phyloP scores from a whole-genome alignment of 345 rosid genomes.

The Lepidium sativum region DNA sequence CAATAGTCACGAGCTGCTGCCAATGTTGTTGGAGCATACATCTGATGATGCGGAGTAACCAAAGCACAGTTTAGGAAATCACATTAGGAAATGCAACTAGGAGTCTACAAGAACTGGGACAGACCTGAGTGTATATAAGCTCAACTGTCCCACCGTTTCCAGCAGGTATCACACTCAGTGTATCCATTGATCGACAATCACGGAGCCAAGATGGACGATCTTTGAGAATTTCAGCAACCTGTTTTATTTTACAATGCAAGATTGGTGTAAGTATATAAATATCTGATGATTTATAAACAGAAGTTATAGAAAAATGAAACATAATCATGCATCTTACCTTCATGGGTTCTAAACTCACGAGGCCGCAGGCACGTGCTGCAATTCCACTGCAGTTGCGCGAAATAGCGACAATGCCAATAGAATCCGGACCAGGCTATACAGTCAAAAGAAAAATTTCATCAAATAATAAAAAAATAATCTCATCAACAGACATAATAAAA shows the following conservation, averaged over 20 bases:
- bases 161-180: conserved; percentile 64
- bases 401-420: conserved; percentile 97
- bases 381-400: conserved; percentile 96
- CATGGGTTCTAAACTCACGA: conserved; percentile 95
- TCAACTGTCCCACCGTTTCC: conserved; percentile 86
- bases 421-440: conserved; percentile 99
- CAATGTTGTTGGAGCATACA: conserved; percentile 83
- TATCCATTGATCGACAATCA: conserved; percentile 78
- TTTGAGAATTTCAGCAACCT: conserved; percentile 95
- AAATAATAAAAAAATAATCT: neutral
- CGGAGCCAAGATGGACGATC: conserved; percentile 95
- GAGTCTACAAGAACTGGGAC: neutral
- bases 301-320: neutral
- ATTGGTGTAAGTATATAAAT: neutral
- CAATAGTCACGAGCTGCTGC: conserved; percentile 96
- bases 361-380: conserved; percentile 99
- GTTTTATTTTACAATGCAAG: neutral
- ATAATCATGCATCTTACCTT: conserved; percentile 40
- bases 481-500: neutral
- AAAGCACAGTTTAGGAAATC: neutral
- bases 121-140: conserved; percentile 85
- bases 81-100: neutral
- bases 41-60: conserved; percentile 31
- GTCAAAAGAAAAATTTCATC: neutral
- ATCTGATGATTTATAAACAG: neutral